Percentiles rank a stretch among this genome's conserved stretches.
These are phyloP conservation scores for Candida sojae DNA, from an alignment of 1,139 yeast species.

Conservation along the genomic window DNA sequence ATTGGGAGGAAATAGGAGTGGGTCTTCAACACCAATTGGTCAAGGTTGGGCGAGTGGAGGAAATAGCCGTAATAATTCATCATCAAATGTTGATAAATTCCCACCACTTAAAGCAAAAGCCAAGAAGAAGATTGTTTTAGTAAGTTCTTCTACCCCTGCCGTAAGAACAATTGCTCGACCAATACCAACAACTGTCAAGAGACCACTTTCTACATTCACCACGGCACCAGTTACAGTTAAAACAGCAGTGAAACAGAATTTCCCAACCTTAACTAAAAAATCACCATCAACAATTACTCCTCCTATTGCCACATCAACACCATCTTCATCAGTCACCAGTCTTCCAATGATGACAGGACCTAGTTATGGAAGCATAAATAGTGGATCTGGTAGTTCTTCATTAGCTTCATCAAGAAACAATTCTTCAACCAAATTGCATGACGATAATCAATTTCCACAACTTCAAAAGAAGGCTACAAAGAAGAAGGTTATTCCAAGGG, in stretches of 20 bases:
- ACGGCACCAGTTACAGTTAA: conserved; percentile 24
- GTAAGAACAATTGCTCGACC: conserved; percentile 40
- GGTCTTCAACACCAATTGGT: background rate
- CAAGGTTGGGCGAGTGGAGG: background rate
- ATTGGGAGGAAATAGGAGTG: conserved; percentile 25
- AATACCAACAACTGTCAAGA: conserved; percentile 15
- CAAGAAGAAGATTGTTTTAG: conserved; percentile 19
- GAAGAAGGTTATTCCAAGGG: conserved; percentile 41
- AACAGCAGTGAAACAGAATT: background rate
- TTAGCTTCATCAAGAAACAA: conserved; percentile 9
- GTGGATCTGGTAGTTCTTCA: conserved; percentile 1
- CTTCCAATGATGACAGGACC: conserved; percentile 18
- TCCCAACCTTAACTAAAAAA: conserved; percentile 33
- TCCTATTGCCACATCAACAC: conserved; percentile 11
- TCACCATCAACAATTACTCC: conserved; percentile 15
- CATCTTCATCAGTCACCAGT: conserved; percentile 13
- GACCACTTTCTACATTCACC: conserved; percentile 12
- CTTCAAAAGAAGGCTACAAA: conserved; percentile 38
- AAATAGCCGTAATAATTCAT: background rate
- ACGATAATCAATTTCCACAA: conserved; percentile 38
- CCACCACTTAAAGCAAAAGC: conserved; percentile 24
- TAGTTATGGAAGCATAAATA: conserved; percentile 6
- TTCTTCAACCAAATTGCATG: conserved; percentile 10
- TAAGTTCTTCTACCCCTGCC: conserved; percentile 30
- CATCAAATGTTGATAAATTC: background rate